Conservation (phyloP, 176 grass and related monocot species). For the Hordeum marinum region DNA sequence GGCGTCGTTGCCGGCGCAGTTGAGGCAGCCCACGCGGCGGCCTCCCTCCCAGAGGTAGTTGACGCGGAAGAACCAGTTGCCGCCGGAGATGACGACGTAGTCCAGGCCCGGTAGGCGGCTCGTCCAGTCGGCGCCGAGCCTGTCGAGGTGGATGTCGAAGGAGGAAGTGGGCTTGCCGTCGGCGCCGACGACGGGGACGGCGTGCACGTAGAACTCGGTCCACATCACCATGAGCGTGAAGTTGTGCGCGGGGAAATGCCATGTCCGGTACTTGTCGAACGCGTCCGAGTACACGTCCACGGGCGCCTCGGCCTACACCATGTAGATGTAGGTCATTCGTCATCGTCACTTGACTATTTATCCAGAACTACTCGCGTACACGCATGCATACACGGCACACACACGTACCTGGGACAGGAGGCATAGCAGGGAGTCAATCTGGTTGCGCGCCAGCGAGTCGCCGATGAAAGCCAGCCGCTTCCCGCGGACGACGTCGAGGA, state of each 20-base stretch:
- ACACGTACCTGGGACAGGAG: slow-evolving; percentile 33
- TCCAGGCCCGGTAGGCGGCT: slow-evolving; percentile 34
- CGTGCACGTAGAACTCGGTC: slow-evolving; percentile 60
- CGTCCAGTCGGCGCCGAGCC: slow-evolving; percentile 40
- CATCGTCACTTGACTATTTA: too few relatives aligned
- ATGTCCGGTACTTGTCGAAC: slow-evolving; percentile 37
- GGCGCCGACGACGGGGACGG: not conserved
- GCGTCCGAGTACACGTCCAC: slow-evolving; percentile 31
- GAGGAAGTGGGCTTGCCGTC: slow-evolving; percentile 32
- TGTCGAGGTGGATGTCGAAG: slow-evolving; percentile 70
- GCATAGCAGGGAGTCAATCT: slow-evolving; percentile 65
- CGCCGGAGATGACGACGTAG: slow-evolving; percentile 55
- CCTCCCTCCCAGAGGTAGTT: slow-evolving; percentile 48
- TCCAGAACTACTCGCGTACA: too few relatives aligned
- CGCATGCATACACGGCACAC: not conserved
- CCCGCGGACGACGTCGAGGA: slow-evolving; percentile 41
- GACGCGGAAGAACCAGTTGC: slow-evolving; percentile 66
- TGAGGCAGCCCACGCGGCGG: slow-evolving; percentile 38
- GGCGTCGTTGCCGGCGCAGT: slow-evolving; percentile 16
- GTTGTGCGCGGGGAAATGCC: slow-evolving; percentile 53
- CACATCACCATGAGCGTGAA: slow-evolving; percentile 69
- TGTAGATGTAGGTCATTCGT: too few relatives aligned
- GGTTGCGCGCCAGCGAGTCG: slow-evolving; percentile 73
- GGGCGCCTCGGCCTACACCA: slow-evolving; percentile 40
- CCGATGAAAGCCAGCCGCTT: slow-evolving; percentile 68